These are phyloP conservation scores for Batkoa obscura DNA, from an alignment of 371 early-diverging fungal genomes.

Conservation along the genomic window DNA sequence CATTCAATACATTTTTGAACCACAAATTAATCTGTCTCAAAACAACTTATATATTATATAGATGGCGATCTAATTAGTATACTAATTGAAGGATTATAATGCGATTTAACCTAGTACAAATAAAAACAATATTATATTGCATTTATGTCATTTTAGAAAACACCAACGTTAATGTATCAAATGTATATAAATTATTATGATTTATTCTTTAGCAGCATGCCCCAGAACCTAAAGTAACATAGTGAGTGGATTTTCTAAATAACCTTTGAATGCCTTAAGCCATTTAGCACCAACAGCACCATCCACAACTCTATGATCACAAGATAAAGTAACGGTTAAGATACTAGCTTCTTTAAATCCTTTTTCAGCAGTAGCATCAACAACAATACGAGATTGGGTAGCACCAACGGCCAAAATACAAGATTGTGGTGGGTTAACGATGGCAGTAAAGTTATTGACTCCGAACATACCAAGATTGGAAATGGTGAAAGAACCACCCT, in stretches of 20 bases:
- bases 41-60: too few relatives aligned
- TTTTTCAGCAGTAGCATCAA: conserved; percentile 28
- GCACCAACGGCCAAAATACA: conserved; percentile 89
- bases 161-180: too few relatives aligned
- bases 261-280: conserved; percentile 78
- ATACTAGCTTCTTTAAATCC: conserved; percentile 1
- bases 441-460: conserved; percentile 85
- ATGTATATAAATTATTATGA: too few relatives aligned
- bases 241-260: conserved; percentile 88
- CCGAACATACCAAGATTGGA: conserved; percentile 97
- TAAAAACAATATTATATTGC: too few relatives aligned
- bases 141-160: too few relatives aligned
- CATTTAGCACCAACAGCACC: conserved; percentile 90
- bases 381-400: conserved; percentile 60
- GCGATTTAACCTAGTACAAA: too few relatives aligned
- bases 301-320: conserved; percentile 94
- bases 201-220: too few relatives aligned
- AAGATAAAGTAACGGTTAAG: conserved; percentile 80
- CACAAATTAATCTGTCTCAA: too few relatives aligned
- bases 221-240: conserved; percentile 57
- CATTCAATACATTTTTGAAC: too few relatives aligned
- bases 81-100: too few relatives aligned
- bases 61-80: too few relatives aligned
- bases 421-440: conserved; percentile 94
- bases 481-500: conserved; percentile 90